Evolutionary conservation across 257 asterid genomes (phyloP), one percentile per base, ranked within the genome.

Genomic region (Capsicum pubescens): DNA sequence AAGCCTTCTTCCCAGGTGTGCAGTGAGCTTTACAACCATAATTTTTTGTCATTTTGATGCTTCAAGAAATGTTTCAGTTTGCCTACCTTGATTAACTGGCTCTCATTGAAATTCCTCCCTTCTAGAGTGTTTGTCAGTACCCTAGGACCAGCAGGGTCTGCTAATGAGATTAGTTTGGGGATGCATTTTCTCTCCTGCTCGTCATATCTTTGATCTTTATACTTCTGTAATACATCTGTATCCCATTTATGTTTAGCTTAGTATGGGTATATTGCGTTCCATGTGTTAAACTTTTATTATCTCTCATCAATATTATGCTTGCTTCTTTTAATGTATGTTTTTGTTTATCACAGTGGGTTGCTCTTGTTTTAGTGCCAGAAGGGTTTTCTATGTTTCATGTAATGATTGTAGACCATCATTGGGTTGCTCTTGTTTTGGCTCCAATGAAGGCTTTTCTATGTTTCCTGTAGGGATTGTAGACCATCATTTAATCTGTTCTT

Each of bases 401-500:
- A 76, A 21, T 26, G 63, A 21, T 76, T 8, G 10, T 50, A 8
- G 19, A 52, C 81, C 64, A 76, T 72, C 46, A 32, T 54, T 52
- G 63, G 46, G 48, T 9, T 52, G 81, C 61, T 76, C 48, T 76
- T 52, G 81, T 76, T 52, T 76, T 52, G 61, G 5, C 42, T 52
- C 61, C 48, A 13, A 26, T 26, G 21, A 21, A 52, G 26, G 26
- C 14, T 56, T 52, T 26, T 76, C 48, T 76, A 76, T 76, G 46
- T 52, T 52, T 76, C 26, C 48, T 50, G 21, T 4, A 76, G 13
- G 13, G 63, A 21, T 76, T 8, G 10, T 50, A 8, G 19, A 52
- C 81, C 64, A 76, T 72, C 46, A 32, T 54, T 52, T 15, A 13
- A 52, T 76, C 64, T 76, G 59, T 72, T 72, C 19, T 48, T 39